Conservation (phyloP, 768 basidiomycete species). For the Russula earlei region DNA sequence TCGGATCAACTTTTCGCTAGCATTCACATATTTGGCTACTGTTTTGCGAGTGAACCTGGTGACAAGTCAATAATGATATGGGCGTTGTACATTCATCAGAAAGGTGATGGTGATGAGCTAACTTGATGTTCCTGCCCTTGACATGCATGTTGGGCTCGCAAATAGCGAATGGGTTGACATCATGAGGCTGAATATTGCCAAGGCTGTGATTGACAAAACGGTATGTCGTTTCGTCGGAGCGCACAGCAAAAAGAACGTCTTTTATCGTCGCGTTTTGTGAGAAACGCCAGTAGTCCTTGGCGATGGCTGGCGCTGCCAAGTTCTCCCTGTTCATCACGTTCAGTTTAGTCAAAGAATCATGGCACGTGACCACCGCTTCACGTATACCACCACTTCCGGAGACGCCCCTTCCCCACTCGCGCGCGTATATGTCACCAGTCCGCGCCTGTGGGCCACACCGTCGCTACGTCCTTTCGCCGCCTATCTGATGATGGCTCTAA, state of each 20-base stretch:
- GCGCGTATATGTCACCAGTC: conserved; percentile 80
- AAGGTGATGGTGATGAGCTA: neutral
- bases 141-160: conserved; percentile 80
- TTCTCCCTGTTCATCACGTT: conserved; percentile 39
- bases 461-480: no score
- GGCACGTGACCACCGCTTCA: neutral
- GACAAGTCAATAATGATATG: neutral
- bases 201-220: conserved; percentile 94
- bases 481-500: no score
- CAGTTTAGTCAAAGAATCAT: neutral
- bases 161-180: conserved; percentile 86
- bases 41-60: conserved; percentile 12
- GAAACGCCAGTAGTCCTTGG: conserved; percentile 93
- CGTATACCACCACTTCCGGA: conserved; percentile 78
- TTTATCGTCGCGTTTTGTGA: conserved; percentile 61
- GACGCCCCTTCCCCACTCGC: conserved; percentile 71
- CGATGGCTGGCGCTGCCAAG: conserved; percentile 73
- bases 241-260: conserved; percentile 85
- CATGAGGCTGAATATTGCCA: conserved; percentile 71
- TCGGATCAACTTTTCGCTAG: conserved; percentile 5
- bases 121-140: conserved; percentile 73
- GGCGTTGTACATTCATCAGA: conserved; percentile 2
- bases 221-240: conserved; percentile 90
- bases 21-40: conserved; percentile 13
- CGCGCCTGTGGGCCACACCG: no score